Evolutionary conservation across 2,329 filamentous ascomycete species (phyloP), one percentile per base, ranked within the genome.

Genomic region (Volutella citrinella): DNA sequence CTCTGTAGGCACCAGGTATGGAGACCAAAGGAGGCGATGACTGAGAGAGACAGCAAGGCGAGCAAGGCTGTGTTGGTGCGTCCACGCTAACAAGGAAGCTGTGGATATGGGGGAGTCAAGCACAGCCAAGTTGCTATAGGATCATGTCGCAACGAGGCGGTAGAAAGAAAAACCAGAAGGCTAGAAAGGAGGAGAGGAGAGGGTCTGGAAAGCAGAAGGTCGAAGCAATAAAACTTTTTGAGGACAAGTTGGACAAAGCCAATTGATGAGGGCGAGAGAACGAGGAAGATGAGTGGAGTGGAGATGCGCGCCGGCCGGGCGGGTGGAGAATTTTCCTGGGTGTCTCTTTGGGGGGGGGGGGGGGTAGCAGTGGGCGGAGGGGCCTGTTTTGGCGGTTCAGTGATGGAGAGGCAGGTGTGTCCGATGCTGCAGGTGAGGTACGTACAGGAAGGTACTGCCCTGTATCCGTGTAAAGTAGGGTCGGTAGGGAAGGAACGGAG

Each of bases 201-300:
- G 19, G 19, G 19, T 8, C 11, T 10, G 18, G 7, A 10, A 21
- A 21, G n/a, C 30, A 20, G 19, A n/a, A 14, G n/a, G 19, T 22
- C 29, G 21, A 25, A 32, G 35, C 29, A 48, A 51, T 51, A 54
- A 56, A 57, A 52, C 38, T 55, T 57, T 52, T 52, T 45, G 45
- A 52, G 44, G 45, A 34, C 43, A 52, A 49, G 48, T 51, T 51
- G 48, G 46, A 50, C 36, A 49, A 54, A 46, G 37, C 50, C 51
- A 54, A 52, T 54, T 54, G 53, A 52, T 46, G 49, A 40, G 47
- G 42, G 45, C 38, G 48, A 46, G 44, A 27, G 27, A 29, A 8
- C 12, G 12, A 22, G 27, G 14, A 16, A 15, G 12, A 27, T 40
- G 48, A 53, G 45, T 23, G 39, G 39, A 47, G 51, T 54, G 51